Conservation (phyloP, 179 eudicot species). For the Amaranthus tricolor region DNA sequence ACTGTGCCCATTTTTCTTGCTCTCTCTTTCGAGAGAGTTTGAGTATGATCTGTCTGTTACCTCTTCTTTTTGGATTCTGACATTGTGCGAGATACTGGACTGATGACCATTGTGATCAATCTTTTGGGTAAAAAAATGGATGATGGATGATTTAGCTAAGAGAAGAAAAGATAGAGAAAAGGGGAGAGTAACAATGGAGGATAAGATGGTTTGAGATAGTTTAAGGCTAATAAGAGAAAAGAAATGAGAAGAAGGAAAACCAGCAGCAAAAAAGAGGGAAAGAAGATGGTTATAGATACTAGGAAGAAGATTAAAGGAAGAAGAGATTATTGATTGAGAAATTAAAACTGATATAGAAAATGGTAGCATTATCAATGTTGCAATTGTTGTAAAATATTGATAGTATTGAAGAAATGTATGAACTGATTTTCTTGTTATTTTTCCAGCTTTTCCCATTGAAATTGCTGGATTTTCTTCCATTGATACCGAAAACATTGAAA, state of each 20-base stretch:
- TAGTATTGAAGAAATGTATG: slow-evolving; percentile 43
- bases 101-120: neutral
- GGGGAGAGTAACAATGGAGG: slow-evolving; percentile 51
- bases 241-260: slow-evolving; percentile 42
- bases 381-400: slow-evolving; percentile 48
- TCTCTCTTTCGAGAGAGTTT: neutral
- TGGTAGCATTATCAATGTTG: slow-evolving; percentile 47
- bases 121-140: slow-evolving; percentile 27
- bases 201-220: slow-evolving; percentile 64
- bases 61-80: no score
- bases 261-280: slow-evolving; percentile 37
- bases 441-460: slow-evolving; percentile 44
- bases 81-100: no score
- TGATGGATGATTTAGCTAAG: slow-evolving; percentile 55
- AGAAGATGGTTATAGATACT: slow-evolving; percentile 29
- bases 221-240: slow-evolving; percentile 50
- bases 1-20: no score
- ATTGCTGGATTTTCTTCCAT: slow-evolving; percentile 27
- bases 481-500: neutral
- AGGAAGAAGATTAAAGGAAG: no score
- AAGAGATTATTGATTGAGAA: slow-evolving; percentile 42
- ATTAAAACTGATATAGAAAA: slow-evolving; percentile 50
- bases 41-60: no score
- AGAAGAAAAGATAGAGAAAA: slow-evolving; percentile 67
- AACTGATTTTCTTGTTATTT: slow-evolving; percentile 48